Evolutionary conservation across 2,329 filamentous ascomycete species (phyloP).

Genomic region (Pezicula carpinea): DNA sequence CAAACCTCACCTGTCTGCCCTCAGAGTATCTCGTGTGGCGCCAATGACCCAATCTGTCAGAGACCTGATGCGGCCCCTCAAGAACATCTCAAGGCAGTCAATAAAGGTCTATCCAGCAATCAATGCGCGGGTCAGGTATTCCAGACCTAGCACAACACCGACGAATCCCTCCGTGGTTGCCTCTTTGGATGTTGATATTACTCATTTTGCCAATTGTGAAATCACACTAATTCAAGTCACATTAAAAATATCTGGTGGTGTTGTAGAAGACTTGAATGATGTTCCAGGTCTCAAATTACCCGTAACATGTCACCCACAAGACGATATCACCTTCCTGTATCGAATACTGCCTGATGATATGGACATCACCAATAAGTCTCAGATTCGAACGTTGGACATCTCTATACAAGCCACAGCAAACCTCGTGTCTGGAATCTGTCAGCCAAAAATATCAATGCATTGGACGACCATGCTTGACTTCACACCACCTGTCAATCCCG

Average conservation of each 20-base stretch:
- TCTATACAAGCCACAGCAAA: constrained; percentile 56
- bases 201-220: constrained; percentile 63
- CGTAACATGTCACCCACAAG: constrained; percentile 61
- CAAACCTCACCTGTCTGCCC: constrained; percentile 64
- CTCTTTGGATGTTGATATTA: constrained; percentile 70
- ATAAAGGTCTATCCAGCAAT: constrained; percentile 64
- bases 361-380: constrained; percentile 36
- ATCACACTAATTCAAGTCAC: constrained; percentile 56
- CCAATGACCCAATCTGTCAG: constrained; percentile 57
- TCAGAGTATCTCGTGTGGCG: constrained; percentile 69
- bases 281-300: constrained; percentile 46
- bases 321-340: constrained; percentile 73
- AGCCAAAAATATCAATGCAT: constrained; percentile 56
- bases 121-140: constrained; percentile 69
- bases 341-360: constrained; percentile 47
- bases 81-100: constrained; percentile 56
- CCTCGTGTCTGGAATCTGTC: constrained; percentile 51
- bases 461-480: constrained; percentile 71
- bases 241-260: constrained; percentile 53
- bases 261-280: constrained; percentile 52
- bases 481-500: constrained; percentile 58
- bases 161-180: constrained; percentile 57
- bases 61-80: constrained; percentile 59
- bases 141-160: constrained; percentile 55
- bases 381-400: constrained; percentile 51